phyloP scores from a whole-genome alignment of 2,329 filamentous ascomycete species.

The Pyrenophora teres region DNA sequence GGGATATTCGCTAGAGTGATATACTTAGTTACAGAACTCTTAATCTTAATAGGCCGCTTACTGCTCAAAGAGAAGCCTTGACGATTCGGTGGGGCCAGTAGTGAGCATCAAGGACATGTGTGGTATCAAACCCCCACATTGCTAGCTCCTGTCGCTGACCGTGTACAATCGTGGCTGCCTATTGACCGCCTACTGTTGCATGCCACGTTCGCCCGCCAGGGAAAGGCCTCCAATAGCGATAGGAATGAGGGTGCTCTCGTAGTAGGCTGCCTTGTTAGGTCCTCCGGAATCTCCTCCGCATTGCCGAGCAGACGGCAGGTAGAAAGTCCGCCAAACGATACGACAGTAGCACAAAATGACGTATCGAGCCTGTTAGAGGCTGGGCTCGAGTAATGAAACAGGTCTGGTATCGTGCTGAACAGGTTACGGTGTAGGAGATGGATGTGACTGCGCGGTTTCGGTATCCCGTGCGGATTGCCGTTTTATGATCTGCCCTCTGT shows the following conservation, averaged over 20 bases:
- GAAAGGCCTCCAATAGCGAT: conserved; percentile 3
- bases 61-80: background rate
- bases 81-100: background rate
- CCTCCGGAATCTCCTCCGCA: conserved; percentile 17
- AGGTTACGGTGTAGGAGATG: background rate
- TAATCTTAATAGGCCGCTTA: conserved; percentile 4
- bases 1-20: background rate
- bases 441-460: background rate
- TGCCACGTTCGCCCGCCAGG: conserved; percentile 1
- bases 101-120: conserved; percentile 1
- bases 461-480: conserved; percentile 2
- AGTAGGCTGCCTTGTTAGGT: conserved; percentile 10
- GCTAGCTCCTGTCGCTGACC: background rate
- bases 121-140: conserved; percentile 8
- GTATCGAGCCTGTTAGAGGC: background rate
- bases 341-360: background rate
- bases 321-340: background rate
- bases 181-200: conserved; percentile 3
- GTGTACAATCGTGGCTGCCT: background rate
- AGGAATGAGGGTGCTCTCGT: conserved; percentile 2
- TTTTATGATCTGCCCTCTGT: conserved; percentile 19
- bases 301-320: conserved; percentile 14
- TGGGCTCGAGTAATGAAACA: background rate
- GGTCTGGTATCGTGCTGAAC: background rate
- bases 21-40: no score